Evolutionary conservation across 805 yeast species (phyloP).

Genomic region (Teunomyces cretensis): DNA sequence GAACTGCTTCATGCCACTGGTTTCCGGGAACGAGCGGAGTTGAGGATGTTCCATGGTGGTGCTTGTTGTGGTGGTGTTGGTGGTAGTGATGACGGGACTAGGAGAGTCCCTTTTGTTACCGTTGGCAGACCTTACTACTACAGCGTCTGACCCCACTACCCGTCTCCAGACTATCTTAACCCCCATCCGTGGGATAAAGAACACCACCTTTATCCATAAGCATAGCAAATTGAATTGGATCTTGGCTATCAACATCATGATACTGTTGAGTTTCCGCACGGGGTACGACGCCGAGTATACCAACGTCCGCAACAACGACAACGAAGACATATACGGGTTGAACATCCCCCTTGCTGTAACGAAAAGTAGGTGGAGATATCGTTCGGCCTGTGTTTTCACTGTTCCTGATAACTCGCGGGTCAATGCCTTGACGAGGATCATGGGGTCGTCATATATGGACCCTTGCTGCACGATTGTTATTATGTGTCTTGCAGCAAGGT

Average conservation of each 20-base stretch:
- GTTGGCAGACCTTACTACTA: no score
- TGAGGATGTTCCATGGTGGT: neutral
- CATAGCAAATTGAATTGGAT: constrained; percentile 18
- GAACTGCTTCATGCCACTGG: constrained; percentile 1
- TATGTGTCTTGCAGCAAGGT: neutral
- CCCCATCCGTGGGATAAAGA: constrained; percentile 22
- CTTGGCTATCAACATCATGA: neutral
- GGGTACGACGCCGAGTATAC: neutral
- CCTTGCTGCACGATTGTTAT: constrained; percentile 4
- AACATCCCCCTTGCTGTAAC: neutral
- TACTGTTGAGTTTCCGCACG: neutral
- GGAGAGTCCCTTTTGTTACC: no score
- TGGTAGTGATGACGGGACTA: no score
- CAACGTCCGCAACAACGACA: neutral
- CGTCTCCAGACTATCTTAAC: constrained; percentile 8
- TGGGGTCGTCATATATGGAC: neutral
- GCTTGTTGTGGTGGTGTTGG: neutral
- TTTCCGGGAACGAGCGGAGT: neutral
- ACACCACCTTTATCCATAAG: constrained; percentile 11
- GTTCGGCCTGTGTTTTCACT: neutral
- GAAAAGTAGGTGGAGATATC: neutral
- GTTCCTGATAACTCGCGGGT: neutral
- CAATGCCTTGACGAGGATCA: neutral
- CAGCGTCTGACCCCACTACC: neutral
- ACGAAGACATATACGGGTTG: neutral